phyloP scores from a whole-genome alignment of 2,329 filamentous ascomycete genomes.

The Periconia sp. region DNA sequence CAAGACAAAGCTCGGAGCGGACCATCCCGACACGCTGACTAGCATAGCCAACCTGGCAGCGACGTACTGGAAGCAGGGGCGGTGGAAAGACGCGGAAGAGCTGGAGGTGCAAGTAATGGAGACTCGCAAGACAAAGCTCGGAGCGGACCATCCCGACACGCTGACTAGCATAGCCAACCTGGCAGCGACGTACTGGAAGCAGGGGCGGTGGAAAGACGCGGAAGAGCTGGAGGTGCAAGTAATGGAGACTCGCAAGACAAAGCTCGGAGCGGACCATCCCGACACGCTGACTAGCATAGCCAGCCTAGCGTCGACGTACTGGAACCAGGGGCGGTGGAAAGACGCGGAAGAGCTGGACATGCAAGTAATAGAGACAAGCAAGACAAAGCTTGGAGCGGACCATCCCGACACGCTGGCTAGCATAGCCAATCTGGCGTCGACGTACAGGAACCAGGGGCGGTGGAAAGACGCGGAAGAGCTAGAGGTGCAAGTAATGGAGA shows the following conservation, averaged over 20 bases:
- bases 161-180: conserved; percentile 6
- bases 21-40: conserved; percentile 13
- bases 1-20: conserved; percentile 11
- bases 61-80: conserved; percentile 1
- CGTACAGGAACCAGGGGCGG: no score
- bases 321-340: no score
- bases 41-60: conserved; percentile 4
- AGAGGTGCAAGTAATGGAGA: no score
- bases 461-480: no score
- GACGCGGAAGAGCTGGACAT: no score
- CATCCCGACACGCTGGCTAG: no score
- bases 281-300: neutral
- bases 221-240: neutral
- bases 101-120: conserved; percentile 7
- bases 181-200: neutral
- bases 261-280: conserved; percentile 1
- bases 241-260: conserved; percentile 1
- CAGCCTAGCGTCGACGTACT: no score
- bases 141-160: conserved; percentile 3
- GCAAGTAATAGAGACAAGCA: no score
- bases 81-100: conserved; percentile 7
- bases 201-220: conserved; percentile 2
- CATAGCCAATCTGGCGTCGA: no score
- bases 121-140: neutral
- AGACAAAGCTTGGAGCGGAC: no score